phyloP scores from a whole-genome alignment of 805 yeast species.

The Wickerhamomyces hampshirensis region DNA sequence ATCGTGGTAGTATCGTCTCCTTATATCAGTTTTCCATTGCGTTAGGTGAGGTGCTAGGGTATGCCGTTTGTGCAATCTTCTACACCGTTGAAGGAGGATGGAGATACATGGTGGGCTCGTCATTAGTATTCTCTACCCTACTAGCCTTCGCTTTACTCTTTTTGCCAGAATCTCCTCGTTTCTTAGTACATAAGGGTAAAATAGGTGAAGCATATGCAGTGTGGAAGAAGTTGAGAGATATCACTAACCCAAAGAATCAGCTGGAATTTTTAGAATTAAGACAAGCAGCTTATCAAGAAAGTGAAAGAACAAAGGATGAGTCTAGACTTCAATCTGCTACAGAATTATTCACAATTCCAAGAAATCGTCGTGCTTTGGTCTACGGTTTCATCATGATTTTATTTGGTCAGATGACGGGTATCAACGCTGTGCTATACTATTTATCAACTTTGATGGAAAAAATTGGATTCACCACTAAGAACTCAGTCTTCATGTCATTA shows the following conservation, averaged over 20 bases:
- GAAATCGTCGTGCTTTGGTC: constrained; percentile 57
- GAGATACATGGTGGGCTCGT: constrained; percentile 64
- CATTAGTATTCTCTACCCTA: constrained; percentile 51
- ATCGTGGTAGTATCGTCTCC: constrained; percentile 58
- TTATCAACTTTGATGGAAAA: constrained; percentile 51
- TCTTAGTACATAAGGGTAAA: constrained; percentile 43
- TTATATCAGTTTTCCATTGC: constrained; percentile 63
- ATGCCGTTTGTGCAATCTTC: constrained; percentile 59
- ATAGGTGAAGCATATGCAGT: constrained; percentile 49
- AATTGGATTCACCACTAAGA: constrained; percentile 48
- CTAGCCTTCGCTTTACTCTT: constrained; percentile 47
- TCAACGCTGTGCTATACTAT: constrained; percentile 62
- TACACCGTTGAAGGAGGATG: constrained; percentile 53
- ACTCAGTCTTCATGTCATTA: constrained; percentile 59
- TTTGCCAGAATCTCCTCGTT: constrained; percentile 61
- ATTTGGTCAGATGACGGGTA: constrained; percentile 64
- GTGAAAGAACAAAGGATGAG: constrained; percentile 33
- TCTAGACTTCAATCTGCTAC: constrained; percentile 36
- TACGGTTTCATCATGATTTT: constrained; percentile 54
- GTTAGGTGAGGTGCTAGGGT: constrained; percentile 62
- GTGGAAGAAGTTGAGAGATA: constrained; percentile 53
- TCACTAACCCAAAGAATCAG: constrained; percentile 36
- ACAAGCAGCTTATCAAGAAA: constrained; percentile 45
- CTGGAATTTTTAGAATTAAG: constrained; percentile 56
- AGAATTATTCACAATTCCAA: constrained; percentile 49